These are phyloP conservation scores for Diaporthe sp. DNA, from an alignment of 2,329 filamentous ascomycete species.

Conservation along the genomic window DNA sequence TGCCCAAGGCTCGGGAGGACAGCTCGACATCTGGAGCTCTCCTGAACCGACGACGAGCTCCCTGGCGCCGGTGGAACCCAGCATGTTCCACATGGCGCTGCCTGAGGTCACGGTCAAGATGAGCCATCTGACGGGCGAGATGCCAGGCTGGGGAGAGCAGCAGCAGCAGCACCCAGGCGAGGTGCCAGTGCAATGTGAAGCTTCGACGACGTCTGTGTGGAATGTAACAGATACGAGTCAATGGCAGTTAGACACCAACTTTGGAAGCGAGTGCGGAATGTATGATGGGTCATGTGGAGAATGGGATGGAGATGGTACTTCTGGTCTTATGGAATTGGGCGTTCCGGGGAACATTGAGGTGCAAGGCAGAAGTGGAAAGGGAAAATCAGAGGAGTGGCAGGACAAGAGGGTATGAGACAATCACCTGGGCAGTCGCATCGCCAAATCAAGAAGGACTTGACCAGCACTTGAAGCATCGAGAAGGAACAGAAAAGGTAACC, in stretches of 20 bases:
- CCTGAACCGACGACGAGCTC: background rate
- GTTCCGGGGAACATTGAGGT: background rate
- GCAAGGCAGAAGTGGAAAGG: background rate
- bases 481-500: background rate
- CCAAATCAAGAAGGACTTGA: background rate
- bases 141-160: background rate
- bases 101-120: background rate
- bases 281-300: background rate
- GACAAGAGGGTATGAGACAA: too few relatives aligned
- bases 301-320: too few relatives aligned
- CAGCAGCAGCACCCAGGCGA: background rate
- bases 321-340: background rate
- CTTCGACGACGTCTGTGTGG: background rate
- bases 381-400: background rate
- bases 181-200: background rate
- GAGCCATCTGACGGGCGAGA: background rate
- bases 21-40: background rate
- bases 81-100: background rate
- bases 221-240: background rate
- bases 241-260: background rate
- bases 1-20: background rate
- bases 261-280: background rate
- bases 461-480: background rate
- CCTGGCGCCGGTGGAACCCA: background rate
- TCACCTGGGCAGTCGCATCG: background rate